Base-by-base conservation (phyloP, 1,139 yeast species). In the Groenewaldozyma sp. region DNA sequence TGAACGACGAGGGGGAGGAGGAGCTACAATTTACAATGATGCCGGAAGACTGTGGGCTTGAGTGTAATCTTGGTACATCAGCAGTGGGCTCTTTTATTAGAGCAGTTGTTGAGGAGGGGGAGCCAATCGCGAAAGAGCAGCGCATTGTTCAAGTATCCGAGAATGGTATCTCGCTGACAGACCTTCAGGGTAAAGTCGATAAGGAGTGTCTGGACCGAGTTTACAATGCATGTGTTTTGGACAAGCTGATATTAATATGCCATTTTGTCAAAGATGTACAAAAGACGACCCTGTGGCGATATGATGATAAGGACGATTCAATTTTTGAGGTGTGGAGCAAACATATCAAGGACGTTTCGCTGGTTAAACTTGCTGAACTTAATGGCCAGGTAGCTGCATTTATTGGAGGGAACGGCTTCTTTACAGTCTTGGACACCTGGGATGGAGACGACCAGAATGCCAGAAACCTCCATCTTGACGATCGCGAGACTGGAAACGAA, bases 31-130 rank as follows among this genome's bases (percentile, higher is more conserved):
- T 37, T 7, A 16, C 18, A 6, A 33, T 27, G 31, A 13, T 33
- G 11, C 38, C 39, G 10, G n/a, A 20, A 4, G 34, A 33, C 19
- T 37, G 40, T 16, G 40, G 40, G 16, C 17, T 34, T 18, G 18
- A 17, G 4, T 14, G n/a, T 10, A 37, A 33, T 13, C 7, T 33
- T 7, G 37, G 33, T 20, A 37, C 40, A 4, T 18, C 33, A 7
- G 33, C 33, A 29, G 33, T 29, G 9, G 33, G 33, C 10, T 6
- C 31, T 5, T n/a, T 27, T 6, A 6, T 13, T 6, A 27, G 7
- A n/a, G 17, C 31, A 27, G 18, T 29, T 5, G 33, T 14, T 9
- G 33, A 18, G 22, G 9, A 19, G 13, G 19, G 5, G 11, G 33
- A 29, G 9, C 4, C 5, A 6, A 19, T 7, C n/a, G 33, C 7